Evolutionary conservation across 2,329 filamentous ascomycete genomes (phyloP), one percentile per base, ranked within the genome.

Genomic region (Clonostachys chloroleuca): DNA sequence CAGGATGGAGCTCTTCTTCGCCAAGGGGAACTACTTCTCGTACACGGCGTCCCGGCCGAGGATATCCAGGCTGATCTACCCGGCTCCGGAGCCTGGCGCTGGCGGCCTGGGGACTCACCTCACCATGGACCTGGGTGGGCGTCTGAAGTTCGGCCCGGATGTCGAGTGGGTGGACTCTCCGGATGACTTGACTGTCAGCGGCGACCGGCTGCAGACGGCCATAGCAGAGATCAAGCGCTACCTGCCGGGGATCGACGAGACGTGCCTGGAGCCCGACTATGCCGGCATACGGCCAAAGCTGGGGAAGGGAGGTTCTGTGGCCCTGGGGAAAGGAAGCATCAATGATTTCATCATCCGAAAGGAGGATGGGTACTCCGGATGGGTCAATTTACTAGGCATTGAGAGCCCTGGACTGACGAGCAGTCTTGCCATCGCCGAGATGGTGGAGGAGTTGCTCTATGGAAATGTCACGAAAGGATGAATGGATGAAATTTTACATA

Each of bases 21-120:
- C 92, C 49, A 99, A 99, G 71, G 94, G 94, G 1, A 92, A 89
- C 51, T 99, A 99, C 72, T 97, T 95, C 70, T 87, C 86, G 33
- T 97, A 96, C 70, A 68, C 77, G 0, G 72, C 81, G 2, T 80
- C 84, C 0, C 60, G 61, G 1, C 92, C 90, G 0, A 62, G 58
- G 33, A 82, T 92, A 12, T 73, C 68, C 3, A 89, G 87, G 0
- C 80, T 99, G 18, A 75, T 99, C 44, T 99, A 97, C 61, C 94
- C 94, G 0, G 91, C 87, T 0, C 91, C 92, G 0, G 75, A 87
- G 9, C 87, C 91, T 0, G 92, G 92, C 3, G 80, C 85, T 18
- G 92, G 83, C 45, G 92, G 94, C 0, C 72, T 99, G 1, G 94
- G 94, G 43, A 97, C 94, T 0, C 94, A 99, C 66, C 74, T 99